Percentiles rank a stretch among this genome's conserved stretches.
phyloP scores from a whole-genome alignment of 116 monocot species.

The Zostera marina region DNA sequence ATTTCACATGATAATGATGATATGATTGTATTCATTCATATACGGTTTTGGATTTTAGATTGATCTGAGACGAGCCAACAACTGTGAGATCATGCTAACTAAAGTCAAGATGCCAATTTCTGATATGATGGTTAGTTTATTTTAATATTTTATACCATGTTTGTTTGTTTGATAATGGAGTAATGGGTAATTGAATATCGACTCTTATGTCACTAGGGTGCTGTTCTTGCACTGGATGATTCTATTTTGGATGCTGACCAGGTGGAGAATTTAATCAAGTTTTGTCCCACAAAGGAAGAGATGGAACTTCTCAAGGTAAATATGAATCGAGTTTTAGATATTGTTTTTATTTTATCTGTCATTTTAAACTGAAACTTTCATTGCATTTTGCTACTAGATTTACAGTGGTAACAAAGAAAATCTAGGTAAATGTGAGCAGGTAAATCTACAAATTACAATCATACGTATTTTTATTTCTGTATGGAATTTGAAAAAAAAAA shows the following conservation, averaged over 20 bases:
- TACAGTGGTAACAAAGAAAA: slow-evolving; percentile 67
- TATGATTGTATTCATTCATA: no score
- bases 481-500: no score
- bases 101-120: slow-evolving; percentile 91
- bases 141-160: no score
- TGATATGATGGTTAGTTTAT: slow-evolving; percentile 95
- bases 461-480: no score
- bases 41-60: slow-evolving; percentile 41
- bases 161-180: no score
- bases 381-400: slow-evolving; percentile 20
- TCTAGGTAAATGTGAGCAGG: slow-evolving; percentile 95
- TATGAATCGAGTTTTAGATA: slow-evolving; percentile 1
- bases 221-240: slow-evolving; percentile 87
- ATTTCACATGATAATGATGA: no score
- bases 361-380: slow-evolving; percentile 3
- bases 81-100: slow-evolving; percentile 93
- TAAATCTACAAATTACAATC: slow-evolving; percentile 11
- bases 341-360: no score
- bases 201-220: slow-evolving; percentile 27
- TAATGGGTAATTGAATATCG: no score
- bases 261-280: slow-evolving; percentile 92
- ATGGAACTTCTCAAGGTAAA: slow-evolving; percentile 94
- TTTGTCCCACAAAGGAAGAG: slow-evolving; percentile 98
- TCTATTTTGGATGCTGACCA: slow-evolving; percentile 89
- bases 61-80: slow-evolving; percentile 75